Percentiles rank a stretch among this genome's conserved stretches.
Conservation (phyloP, 78 protist genomes). For the Cavenderia fasciculata region DNA sequence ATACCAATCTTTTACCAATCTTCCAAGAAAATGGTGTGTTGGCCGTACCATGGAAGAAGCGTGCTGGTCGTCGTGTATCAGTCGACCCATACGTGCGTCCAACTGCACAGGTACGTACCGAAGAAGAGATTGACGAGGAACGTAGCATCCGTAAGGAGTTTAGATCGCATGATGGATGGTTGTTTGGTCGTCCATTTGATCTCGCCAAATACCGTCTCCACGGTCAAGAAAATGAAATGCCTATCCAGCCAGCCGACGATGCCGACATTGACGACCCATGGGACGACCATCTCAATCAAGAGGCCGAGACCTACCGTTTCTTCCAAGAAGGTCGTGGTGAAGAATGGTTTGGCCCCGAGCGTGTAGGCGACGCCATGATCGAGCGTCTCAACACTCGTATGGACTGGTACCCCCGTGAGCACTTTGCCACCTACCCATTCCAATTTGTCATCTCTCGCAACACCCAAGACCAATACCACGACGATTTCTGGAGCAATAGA, state of each 20-base stretch:
- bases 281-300: neutral
- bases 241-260: constrained; percentile 5
- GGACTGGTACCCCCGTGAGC: constrained; percentile 44
- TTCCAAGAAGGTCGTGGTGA: constrained; percentile 45
- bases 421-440: constrained; percentile 40
- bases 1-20: constrained; percentile 26
- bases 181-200: constrained; percentile 70
- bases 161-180: constrained; percentile 16
- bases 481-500: constrained; percentile 19
- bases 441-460: neutral
- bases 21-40: constrained; percentile 54
- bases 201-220: constrained; percentile 2
- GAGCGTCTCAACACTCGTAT: constrained; percentile 11
- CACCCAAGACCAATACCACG: constrained; percentile 13
- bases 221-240: constrained; percentile 20
- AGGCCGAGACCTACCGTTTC: constrained; percentile 25
- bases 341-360: constrained; percentile 71
- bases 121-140: neutral
- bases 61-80: neutral
- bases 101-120: no score
- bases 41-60: constrained; percentile 8
- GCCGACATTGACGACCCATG: neutral
- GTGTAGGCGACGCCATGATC: constrained; percentile 5
- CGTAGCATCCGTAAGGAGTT: neutral
- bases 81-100: no score